Base-by-base conservation (phyloP, 495 filamentous ascomycete genomes). In the Annulohypoxylon nitens region DNA sequence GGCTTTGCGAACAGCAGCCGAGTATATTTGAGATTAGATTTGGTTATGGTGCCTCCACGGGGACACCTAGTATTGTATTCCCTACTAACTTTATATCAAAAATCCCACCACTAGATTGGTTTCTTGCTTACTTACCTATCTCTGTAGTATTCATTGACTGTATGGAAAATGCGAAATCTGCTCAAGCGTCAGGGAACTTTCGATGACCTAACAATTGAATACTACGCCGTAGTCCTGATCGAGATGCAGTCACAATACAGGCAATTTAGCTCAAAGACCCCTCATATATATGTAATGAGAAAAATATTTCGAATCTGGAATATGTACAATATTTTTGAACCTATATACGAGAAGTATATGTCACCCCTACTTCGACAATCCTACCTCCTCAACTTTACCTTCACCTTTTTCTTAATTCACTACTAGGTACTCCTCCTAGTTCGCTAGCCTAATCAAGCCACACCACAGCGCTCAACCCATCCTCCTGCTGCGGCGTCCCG, bases 391-490 rank as follows among this genome's bases (percentile, higher is more conserved):
- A 39, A 43, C 4, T n/a, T n/a, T 12, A 2, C 12, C 2, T 10
- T 41, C 55, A 25, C 55, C 55, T 41, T 59, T 59, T 41, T 59
- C 4, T 25, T n/a, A n/a, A n/a, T n/a, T n/a, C n/a, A n/a, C n/a
- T 20, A 39, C 14, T 5, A 33, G 0, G 3, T 5, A 16, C 30
- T 26, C 7, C 39, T 10, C 55, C 14, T 36, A 23, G 23, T 2
- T 3, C 4, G 16, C 20, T 36, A 4, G 43, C 43, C n/a, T 75
- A 84, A 76, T 86, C 82, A 33, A 80, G 75, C 83, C 84, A 85
- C 6, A 84, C 79, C 41, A 85, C 83, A 18, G 75, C 76, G 54
- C 82, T 83, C 20, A 85, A 67, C 4, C 84, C 83, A 47, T 86
- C 81, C 72, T 86, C 82, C 68, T 86, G 72, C 25, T 81, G 81